Base-by-base conservation (phyloP, 176 grass and related monocot species). In the Avena sativa region DNA sequence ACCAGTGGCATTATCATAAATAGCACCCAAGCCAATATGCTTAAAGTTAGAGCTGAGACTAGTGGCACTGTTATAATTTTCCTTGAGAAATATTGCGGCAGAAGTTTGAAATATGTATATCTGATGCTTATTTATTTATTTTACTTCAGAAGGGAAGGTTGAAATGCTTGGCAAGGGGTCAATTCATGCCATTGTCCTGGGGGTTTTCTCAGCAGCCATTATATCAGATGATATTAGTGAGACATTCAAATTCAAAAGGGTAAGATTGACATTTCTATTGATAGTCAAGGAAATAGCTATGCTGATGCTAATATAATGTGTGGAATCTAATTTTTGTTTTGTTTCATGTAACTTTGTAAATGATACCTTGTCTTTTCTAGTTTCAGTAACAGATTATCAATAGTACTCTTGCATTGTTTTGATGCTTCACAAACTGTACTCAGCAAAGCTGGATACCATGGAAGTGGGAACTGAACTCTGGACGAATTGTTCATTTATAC, bases 121-220 rank as follows among this genome's bases (percentile, higher is more conserved):
- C 53, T 90, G 56, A 71, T 89, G 74, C 50, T 91, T 89, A 25
- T 69, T 9, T 89, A 8, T 74, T 62, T 72, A 67, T 15, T n/a
- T 72, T 85, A 50, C 23, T 80, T 91, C 83, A 96, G 94, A 96
- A 89, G 97, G 94, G 79, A 99, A 91, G 87, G 92, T 96, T 83
- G 90, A 96, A 81, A 87, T 91, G 85, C 88, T 96, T 65, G 85
- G 89, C 14, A 93, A 85, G 82, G 94, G 94, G 64, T 99, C 97
- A 32, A 94, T 99, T 83, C 97, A 99, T 91, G 89, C 88, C 76
- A 57, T 94, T 53, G 85, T 99, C 51, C 84, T 96, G 53, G 97
- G 94, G 46, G 75, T 96, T 93, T 92, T 93, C 76, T 99, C 94
- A 47, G 92, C 81, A 89, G 89, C 94, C 40, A 96, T 96, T 43